These are phyloP conservation scores for Xylaria flabelliformis DNA, from an alignment of 495 filamentous ascomycete species.

Conservation along the genomic window DNA sequence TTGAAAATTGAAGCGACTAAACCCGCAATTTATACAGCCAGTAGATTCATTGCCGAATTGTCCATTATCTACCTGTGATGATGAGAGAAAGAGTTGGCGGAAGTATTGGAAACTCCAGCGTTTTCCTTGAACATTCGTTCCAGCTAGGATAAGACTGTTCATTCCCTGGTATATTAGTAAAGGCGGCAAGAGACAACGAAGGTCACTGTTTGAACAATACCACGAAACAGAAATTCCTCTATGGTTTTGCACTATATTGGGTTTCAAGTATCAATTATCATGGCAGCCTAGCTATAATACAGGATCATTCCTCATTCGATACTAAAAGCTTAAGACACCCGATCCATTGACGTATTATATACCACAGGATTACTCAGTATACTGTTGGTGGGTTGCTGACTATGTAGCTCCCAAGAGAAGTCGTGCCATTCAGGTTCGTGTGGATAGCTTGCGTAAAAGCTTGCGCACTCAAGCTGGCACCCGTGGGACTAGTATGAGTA, in stretches of 20 bases:
- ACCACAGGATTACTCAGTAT: neutral
- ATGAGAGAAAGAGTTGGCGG: neutral
- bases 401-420: slow-evolving; percentile 21
- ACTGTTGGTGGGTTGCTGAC: slow-evolving; percentile 16
- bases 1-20: neutral
- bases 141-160: neutral
- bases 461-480: slow-evolving; percentile 52
- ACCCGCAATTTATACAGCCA: neutral
- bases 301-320: neutral
- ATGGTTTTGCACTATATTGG: neutral
- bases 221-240: neutral
- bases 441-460: slow-evolving; percentile 24
- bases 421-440: slow-evolving; percentile 19
- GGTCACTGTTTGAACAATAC: neutral
- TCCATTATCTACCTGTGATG: neutral
- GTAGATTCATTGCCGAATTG: neutral
- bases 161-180: neutral
- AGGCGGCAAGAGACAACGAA: neutral
- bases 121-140: neutral
- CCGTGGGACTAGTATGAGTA: slow-evolving; percentile 62
- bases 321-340: neutral
- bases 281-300: neutral
- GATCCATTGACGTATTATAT: neutral
- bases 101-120: neutral
- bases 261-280: neutral